A percentile compares a stretch with the other conserved stretches of the same genome.
These are phyloP conservation scores for Endocladia muricata DNA, from an alignment of 31 red algal genomes.

Conservation along the genomic window DNA sequence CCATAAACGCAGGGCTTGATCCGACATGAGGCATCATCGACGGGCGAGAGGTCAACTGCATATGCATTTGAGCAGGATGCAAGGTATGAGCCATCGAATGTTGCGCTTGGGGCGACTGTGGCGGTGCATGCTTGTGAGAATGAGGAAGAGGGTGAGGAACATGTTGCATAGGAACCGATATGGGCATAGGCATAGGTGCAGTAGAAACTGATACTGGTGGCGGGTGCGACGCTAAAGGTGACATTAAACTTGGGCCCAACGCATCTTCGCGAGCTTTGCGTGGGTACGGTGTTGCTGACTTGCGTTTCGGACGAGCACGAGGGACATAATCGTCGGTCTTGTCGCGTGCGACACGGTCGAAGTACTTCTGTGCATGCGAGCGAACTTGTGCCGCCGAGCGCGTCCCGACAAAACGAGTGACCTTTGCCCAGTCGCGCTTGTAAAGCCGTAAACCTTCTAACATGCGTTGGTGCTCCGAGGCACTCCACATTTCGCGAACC, in stretches of 20 bases:
- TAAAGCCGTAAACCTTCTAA: constrained; percentile 78
- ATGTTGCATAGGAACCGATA: too few species aligned
- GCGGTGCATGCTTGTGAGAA: too few species aligned
- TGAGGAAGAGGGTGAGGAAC: constrained; percentile 20
- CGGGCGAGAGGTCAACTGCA: constrained; percentile 7
- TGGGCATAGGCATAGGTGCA: too few species aligned
- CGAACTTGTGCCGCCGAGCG: constrained; percentile 84
- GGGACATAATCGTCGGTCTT: constrained; percentile 85
- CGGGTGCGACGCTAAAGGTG: too few species aligned
- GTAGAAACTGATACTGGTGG: too few species aligned
- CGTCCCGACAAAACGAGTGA: constrained; percentile 75
- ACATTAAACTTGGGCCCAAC: not conserved
- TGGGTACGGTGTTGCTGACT: constrained; percentile 58
- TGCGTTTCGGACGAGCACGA: constrained; percentile 70
- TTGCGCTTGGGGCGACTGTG: too few species aligned
- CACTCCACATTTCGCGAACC: constrained; percentile 90
- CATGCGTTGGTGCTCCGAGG: constrained; percentile 83
- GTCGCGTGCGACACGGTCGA: constrained; percentile 76
- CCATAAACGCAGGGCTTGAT: not conserved
- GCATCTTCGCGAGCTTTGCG: constrained; percentile 38
- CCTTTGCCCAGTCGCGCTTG: constrained; percentile 90
- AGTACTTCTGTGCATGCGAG: constrained; percentile 97
- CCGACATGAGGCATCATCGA: not conserved
- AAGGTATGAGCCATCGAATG: too few species aligned
- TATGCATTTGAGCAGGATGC: not conserved